Base-by-base conservation (phyloP, 495 filamentous ascomycete species). In the Letharia columbiana region DNA sequence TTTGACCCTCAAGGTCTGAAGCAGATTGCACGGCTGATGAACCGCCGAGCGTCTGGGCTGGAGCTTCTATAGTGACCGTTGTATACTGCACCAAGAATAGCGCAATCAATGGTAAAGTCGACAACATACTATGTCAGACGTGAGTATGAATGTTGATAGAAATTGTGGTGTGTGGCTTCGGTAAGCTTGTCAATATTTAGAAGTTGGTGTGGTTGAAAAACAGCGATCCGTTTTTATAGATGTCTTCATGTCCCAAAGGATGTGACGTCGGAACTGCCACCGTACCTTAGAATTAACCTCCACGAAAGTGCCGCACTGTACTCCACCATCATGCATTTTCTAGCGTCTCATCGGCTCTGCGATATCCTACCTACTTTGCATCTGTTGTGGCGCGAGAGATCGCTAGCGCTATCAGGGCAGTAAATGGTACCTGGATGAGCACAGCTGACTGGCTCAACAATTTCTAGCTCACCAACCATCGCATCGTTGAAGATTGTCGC, bases 301-400 rank as follows among this genome's bases (percentile, higher is more conserved):
- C 37, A 44, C 28, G 39, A 44, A 42, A 41, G 15, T 33, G 54
- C 54, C 54, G 54, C 54, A 57, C 28, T 11, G 3, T 57, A 20
- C 33, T 37, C 31, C 33, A 57, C 54, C 20, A 17, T 18, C 31
- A 57, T 57, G 5, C 28, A 57, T 20, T 57, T 35, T 57, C 54
- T 57, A 57, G 54, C 54, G 13, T 37, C 33, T 37, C n/a, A 31
- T 17, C 59, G 23, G 39, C 59, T 0, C 28, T 42, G 39, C 39
- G 17, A 61, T 33, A 44, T 44, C 39, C n/a, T 40, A 44, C 44
- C 3, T 4, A 40, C 1, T 42, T 20, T 31, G 20, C 39, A 41
- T 33, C 18, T 44, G 59, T 45, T 61, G 59, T 61, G 59, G 59
- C 59, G 59, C 59, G 39, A 61, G n/a, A 61, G 42, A 61, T 44